A percentile compares a stretch with the other conserved stretches of the same genome.
phyloP scores from a whole-genome alignment of 2,329 filamentous ascomycete species.

The Sordariomycetes sp. region DNA sequence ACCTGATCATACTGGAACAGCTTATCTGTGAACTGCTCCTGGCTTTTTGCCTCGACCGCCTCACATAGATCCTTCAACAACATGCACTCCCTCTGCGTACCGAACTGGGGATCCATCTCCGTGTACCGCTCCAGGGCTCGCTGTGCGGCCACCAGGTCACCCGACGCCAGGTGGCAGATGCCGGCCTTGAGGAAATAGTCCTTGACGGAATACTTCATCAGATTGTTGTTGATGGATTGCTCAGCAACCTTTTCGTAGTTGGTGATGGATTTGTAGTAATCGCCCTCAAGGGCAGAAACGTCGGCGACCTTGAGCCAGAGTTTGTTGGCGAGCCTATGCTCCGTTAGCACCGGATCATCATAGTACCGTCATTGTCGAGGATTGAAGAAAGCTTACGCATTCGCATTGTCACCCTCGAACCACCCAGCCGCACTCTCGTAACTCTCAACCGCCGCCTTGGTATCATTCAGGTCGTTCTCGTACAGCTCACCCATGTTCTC shows the following conservation, averaged over 20 bases:
- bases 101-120: constrained; percentile 71
- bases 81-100: constrained; percentile 69
- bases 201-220: constrained; percentile 91
- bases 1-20: constrained; percentile 85
- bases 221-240: constrained; percentile 73
- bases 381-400: constrained; percentile 65
- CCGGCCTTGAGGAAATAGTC: constrained; percentile 93
- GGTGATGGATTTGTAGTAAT: constrained; percentile 77
- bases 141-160: constrained; percentile 69
- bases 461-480: constrained; percentile 72
- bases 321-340: constrained; percentile 73
- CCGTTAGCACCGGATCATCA: constrained; percentile 1
- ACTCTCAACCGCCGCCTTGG: constrained; percentile 67
- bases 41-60: constrained; percentile 67
- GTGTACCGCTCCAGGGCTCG: constrained; percentile 75
- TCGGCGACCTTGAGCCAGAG: constrained; percentile 89
- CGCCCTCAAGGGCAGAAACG: constrained; percentile 67
- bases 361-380: no score
- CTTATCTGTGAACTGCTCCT: constrained; percentile 77
- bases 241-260: constrained; percentile 78
- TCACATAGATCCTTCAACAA: constrained; percentile 69
- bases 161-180: constrained; percentile 71
- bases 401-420: constrained; percentile 82
- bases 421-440: constrained; percentile 82
- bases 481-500: constrained; percentile 81